phyloP scores from a whole-genome alignment of 2,329 filamentous ascomycete genomes.

The Lecanicillium sp. region DNA sequence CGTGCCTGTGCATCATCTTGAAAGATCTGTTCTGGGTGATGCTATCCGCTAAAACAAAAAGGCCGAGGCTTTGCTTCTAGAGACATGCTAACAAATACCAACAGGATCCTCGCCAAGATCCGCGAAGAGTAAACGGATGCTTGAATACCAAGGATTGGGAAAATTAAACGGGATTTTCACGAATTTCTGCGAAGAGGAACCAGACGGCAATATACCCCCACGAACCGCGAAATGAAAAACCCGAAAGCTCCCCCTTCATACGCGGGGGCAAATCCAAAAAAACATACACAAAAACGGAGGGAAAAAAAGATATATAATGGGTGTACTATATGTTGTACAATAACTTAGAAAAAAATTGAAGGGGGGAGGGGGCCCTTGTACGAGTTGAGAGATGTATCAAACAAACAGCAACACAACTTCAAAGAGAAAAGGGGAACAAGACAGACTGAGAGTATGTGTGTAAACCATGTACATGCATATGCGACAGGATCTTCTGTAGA shows the following conservation, averaged over 20 bases:
- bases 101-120: slow-evolving; percentile 95
- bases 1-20: background rate
- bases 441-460: too few species aligned
- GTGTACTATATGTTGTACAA: slow-evolving; percentile 13
- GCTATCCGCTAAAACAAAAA: too few species aligned
- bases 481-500: too few species aligned
- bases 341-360: background rate
- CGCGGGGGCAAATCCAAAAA: background rate
- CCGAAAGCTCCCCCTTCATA: background rate
- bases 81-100: slow-evolving; percentile 16
- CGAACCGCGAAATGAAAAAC: slow-evolving; percentile 7
- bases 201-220: slow-evolving; percentile 16
- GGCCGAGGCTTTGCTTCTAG: too few species aligned
- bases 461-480: too few species aligned
- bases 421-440: background rate
- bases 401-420: background rate
- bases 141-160: slow-evolving; percentile 6
- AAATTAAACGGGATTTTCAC: slow-evolving; percentile 14
- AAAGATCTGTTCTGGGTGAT: too few species aligned
- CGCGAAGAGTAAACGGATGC: slow-evolving; percentile 75
- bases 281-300: background rate
- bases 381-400: background rate
- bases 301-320: background rate
- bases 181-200: slow-evolving; percentile 17
- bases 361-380: background rate